Evolutionary conservation across 2,329 filamentous ascomycete genomes (phyloP).

Genomic region (Rutstroemia sydowiana): DNA sequence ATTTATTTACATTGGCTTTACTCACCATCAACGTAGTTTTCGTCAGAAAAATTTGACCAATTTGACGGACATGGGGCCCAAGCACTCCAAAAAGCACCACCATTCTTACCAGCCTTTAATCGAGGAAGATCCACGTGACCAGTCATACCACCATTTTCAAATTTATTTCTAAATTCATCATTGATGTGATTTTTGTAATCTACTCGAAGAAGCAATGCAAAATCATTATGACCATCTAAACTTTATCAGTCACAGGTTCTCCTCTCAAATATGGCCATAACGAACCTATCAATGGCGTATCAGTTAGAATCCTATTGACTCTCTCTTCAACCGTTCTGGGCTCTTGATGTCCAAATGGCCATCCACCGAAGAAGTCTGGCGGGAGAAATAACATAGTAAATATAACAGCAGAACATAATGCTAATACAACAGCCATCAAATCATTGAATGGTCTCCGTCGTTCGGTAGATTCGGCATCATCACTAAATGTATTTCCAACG

Average conservation of each 20-base stretch:
- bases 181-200: conserved; percentile 68
- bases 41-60: conserved; percentile 65
- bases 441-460: conserved; percentile 6
- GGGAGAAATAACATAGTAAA: conserved; percentile 13
- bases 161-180: conserved; percentile 64
- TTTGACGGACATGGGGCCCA: conserved; percentile 70
- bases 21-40: conserved; percentile 61
- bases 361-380: conserved; percentile 1
- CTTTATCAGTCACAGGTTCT: background rate
- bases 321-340: conserved; percentile 28
- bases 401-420: conserved; percentile 14
- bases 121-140: conserved; percentile 76
- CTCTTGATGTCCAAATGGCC: conserved; percentile 8
- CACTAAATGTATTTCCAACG: background rate
- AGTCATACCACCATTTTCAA: conserved; percentile 60
- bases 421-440: conserved; percentile 10
- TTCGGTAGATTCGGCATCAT: background rate
- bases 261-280: background rate
- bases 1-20: background rate
- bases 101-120: conserved; percentile 61
- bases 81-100: conserved; percentile 91
- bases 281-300: conserved; percentile 42
- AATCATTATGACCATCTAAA: conserved; percentile 82
- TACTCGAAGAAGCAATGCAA: conserved; percentile 64
- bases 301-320: conserved; percentile 37